phyloP scores from a whole-genome alignment of 768 basidiomycete genomes.

The Tephrocybe sp. region DNA sequence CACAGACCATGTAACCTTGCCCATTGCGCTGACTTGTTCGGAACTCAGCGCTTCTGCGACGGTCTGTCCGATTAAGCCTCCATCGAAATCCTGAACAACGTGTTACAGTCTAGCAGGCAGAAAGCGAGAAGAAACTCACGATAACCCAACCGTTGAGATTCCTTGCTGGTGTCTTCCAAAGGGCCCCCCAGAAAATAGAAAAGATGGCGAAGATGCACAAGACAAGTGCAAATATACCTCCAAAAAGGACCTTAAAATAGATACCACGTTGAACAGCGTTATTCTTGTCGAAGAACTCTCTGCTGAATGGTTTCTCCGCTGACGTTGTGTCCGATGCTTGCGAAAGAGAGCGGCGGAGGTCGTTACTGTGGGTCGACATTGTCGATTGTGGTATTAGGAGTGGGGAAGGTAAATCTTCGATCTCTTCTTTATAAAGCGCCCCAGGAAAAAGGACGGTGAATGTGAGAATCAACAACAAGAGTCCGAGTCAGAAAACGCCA shows the following conservation, averaged over 20 bases:
- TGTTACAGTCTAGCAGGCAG: too few species aligned
- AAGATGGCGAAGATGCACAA: slow-evolving; percentile 49
- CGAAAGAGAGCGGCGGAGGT: neutral
- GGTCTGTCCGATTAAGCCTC: slow-evolving; percentile 46
- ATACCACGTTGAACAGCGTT: slow-evolving; percentile 29
- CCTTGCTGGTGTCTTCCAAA: slow-evolving; percentile 3
- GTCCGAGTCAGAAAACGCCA: too few species aligned
- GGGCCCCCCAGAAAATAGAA: slow-evolving; percentile 54
- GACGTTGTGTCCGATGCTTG: neutral
- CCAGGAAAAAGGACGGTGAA: too few species aligned
- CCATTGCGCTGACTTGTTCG: slow-evolving; percentile 18
- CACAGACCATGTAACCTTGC: slow-evolving; percentile 45
- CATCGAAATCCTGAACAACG: slow-evolving; percentile 58
- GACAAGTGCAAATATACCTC: slow-evolving; percentile 34
- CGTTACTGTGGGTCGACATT: neutral
- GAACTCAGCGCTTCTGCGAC: slow-evolving; percentile 39
- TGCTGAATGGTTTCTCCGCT: slow-evolving; percentile 17
- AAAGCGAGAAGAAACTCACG: neutral
- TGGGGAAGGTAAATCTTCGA: too few species aligned
- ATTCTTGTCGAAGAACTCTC: slow-evolving; percentile 29
- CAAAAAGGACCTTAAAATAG: slow-evolving; percentile 47
- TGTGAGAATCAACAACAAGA: too few species aligned
- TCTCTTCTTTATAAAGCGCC: too few species aligned
- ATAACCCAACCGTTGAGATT: slow-evolving; percentile 6
- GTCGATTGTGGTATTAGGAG: too few species aligned